Conservation (phyloP, 1,139 yeast species). For the Kodamaea derodonti region DNA sequence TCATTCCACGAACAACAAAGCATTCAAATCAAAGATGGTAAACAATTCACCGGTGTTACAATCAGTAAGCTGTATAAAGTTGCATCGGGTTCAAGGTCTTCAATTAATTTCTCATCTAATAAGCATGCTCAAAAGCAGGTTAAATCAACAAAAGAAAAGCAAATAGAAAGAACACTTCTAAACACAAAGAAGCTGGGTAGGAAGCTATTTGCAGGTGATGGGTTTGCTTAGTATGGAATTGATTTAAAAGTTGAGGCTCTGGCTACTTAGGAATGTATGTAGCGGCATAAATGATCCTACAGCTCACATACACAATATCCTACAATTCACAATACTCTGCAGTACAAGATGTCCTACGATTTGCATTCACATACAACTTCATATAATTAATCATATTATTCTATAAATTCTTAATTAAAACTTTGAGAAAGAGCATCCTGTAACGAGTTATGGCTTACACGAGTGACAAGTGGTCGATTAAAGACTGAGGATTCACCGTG, state of each 20-base stretch:
- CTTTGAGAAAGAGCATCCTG: slow-evolving; percentile 29
- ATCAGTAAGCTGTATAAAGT: slow-evolving; percentile 53
- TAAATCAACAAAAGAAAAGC: slow-evolving; percentile 27
- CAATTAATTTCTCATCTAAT: slow-evolving; percentile 53
- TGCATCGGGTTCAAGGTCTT: slow-evolving; percentile 56
- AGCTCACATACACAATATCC: too few species aligned
- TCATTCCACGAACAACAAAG: slow-evolving; percentile 33
- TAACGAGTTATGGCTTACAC: slow-evolving; percentile 30
- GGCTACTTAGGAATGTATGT: too few species aligned
- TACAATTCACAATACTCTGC: too few species aligned
- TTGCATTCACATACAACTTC: too few species aligned
- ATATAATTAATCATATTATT: too few species aligned
- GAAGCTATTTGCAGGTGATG: slow-evolving; percentile 16
- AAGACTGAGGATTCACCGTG: slow-evolving; percentile 43
- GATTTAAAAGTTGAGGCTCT: too few species aligned
- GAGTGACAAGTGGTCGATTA: slow-evolving; percentile 35
- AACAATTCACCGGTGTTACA: slow-evolving; percentile 50
- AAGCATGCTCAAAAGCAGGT: slow-evolving; percentile 16
- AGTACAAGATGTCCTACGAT: too few species aligned
- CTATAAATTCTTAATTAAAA: slow-evolving; percentile 9
- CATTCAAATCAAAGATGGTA: slow-evolving; percentile 36
- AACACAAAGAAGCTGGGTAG: slow-evolving; percentile 17
- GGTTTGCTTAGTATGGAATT: slow-evolving; percentile 20
- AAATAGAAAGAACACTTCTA: slow-evolving; percentile 26
- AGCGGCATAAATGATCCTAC: too few species aligned